Base-by-base conservation (phyloP, 208 protist genomes). In the Naegleria lovaniensis region DNA sequence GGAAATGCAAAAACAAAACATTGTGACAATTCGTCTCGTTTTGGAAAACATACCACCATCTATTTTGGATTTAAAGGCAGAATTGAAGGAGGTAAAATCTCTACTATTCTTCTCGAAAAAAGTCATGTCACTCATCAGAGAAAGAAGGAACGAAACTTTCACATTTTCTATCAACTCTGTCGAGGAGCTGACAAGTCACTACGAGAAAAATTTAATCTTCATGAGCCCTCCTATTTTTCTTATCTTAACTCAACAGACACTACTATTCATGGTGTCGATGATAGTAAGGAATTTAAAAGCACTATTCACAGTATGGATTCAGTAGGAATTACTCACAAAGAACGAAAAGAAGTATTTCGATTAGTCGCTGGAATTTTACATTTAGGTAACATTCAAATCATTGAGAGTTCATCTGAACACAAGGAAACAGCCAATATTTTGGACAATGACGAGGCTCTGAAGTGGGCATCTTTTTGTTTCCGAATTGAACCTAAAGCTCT, bases 1-100 rank as follows among this genome's bases (percentile, higher is more conserved):
- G 92, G 92, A 38, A 94, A 96, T 90, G 95, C 95, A 19, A 96
- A 95, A 89, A 96, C 95, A 19, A 33, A 94, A 5, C 86, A 93
- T 22, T 96, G 95, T 90, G 90, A 96, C 91, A 94, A 94, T 90
- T 93, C 91, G 11, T 93, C 91, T 40, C 43, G 93, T 11, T 94
- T 94, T 85, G 93, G 93, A 19, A 93, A 93, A 90, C 92, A 91
- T 90, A 93, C 91, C 41, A 92, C 93, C 40, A 6, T 94, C 13
- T 90, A 93, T 33, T 94, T 94, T 90, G 76, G 22, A 40, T 36
- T 19, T 11, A 87, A 87, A 41, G 92, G 90, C 48, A 91, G 92
- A 43, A 89, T 95, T 79, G 90, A 92, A 15, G 94, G 94, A 13
- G 93, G 93, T 75, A 58, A 92, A 38, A 90, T 92, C 6, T 91